Evolutionary conservation across 306 rosid genomes (phyloP), one percentile per base, ranked within the genome.

Genomic region (Senna tora): DNA sequence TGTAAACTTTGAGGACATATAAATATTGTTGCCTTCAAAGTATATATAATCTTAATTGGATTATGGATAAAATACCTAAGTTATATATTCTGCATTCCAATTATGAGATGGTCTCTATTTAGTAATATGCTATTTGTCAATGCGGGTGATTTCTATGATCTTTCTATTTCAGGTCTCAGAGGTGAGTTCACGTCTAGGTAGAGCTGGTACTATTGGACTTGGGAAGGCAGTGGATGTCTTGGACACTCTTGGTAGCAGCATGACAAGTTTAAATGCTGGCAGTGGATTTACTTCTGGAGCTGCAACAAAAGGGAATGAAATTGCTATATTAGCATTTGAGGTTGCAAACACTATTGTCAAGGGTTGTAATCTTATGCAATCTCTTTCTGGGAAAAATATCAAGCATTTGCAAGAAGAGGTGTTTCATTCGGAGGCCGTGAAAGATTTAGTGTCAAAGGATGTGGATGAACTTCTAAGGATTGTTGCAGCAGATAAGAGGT

Each of bases 161-260:
- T 47, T 65, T 77, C 67, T 76, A 21, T 79, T 72, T 78, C 86
- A 90, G 96, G 92, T 86, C 41, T 86, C 97, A 1, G 92, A 79
- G 82, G 86, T 88, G 79, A 80, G 96, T 76, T 86, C 84, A 14
- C 96, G 85, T 17, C 33, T 88, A 36, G 88, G 97, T 50, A 82
- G 77, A 75, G 96, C 89, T 34, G 86, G 92, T 8, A 84, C 79
- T 39, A 17, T 55, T 67, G 87, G 92, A 64, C 30, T 89, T 32
- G 96, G 82, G 61, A 89, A 77, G 79, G 96, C 96, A 0, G 89
- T 87, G 71, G 92, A 89, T 62, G 97, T 91, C 33, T 64, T 91
- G 85, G 97, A 91, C 75, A 86, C 88, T 21, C 95, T 91, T 75
- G 97, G 97, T 73, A 91, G 97, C 80, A 88, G 97, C 83, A 80